phyloP scores from a whole-genome alignment of 2,329 filamentous ascomycete genomes.

The Hymenoscyphus linearis region DNA sequence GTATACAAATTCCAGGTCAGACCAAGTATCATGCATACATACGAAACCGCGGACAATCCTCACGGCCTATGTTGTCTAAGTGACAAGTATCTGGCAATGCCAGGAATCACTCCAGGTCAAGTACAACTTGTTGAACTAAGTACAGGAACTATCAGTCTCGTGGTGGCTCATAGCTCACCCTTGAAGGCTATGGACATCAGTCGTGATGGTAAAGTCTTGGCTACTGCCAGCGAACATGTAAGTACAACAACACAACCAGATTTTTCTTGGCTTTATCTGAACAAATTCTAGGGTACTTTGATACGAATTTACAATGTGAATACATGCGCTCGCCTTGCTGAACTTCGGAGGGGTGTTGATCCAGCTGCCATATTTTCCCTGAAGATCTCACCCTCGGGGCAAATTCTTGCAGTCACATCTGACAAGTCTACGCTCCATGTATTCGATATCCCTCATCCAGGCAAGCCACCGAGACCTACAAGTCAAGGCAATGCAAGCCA shows the following conservation, averaged over 20 bases:
- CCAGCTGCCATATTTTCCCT: constrained; percentile 82
- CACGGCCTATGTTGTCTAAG: constrained; percentile 76
- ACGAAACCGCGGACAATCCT: constrained; percentile 82
- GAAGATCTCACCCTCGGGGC: constrained; percentile 77
- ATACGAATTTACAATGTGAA: constrained; percentile 78
- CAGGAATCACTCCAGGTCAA: constrained; percentile 81
- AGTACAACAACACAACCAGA: constrained; percentile 25
- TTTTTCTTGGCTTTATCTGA: neutral
- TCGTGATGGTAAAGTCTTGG: constrained; percentile 72
- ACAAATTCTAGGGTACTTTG: constrained; percentile 64
- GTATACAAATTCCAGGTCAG: constrained; percentile 74
- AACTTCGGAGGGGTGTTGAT: constrained; percentile 85
- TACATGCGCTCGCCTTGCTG: constrained; percentile 74
- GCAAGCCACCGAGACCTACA: constrained; percentile 33
- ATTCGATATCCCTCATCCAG: constrained; percentile 71
- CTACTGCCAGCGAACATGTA: constrained; percentile 81
- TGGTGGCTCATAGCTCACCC: constrained; percentile 79
- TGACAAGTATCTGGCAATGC: constrained; percentile 70
- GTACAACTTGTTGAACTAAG: constrained; percentile 79
- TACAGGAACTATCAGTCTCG: constrained; percentile 82
- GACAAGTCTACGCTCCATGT: constrained; percentile 96
- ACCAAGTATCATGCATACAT: constrained; percentile 64
- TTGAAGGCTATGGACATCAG: constrained; percentile 77
- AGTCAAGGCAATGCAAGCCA: constrained; percentile 22
- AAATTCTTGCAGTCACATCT: constrained; percentile 82